Evolutionary conservation across 768 basidiomycete species (phyloP).

Genomic region (Podaxis sp.): DNA sequence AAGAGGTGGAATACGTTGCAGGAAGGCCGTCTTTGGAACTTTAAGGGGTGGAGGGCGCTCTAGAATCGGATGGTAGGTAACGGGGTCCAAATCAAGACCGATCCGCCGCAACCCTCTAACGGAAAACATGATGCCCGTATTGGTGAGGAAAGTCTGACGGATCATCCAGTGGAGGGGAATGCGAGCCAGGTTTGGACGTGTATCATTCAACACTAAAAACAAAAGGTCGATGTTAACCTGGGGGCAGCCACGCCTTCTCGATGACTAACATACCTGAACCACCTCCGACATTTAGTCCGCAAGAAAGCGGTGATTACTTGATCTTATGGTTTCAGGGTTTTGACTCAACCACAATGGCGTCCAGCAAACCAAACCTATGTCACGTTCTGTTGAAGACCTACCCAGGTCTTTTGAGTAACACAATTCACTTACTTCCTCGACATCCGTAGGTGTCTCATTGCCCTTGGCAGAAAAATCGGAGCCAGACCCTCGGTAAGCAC

Average conservation of each 20-base stretch:
- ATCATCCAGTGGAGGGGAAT: constrained; percentile 70
- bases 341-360: constrained; percentile 44
- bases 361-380: constrained; percentile 36
- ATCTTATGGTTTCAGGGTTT: background rate
- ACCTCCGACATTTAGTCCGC: constrained; percentile 51
- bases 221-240: background rate
- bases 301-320: background rate
- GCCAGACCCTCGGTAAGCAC: too few relatives aligned
- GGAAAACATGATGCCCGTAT: constrained; percentile 63
- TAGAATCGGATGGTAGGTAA: constrained; percentile 36
- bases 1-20: constrained; percentile 22
- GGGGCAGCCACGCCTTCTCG: background rate
- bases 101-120: constrained; percentile 38
- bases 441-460: too few relatives aligned
- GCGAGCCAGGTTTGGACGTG: constrained; percentile 42
- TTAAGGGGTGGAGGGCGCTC: constrained; percentile 31
- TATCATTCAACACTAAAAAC: constrained; percentile 36
- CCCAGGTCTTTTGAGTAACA: too few relatives aligned
- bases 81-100: constrained; percentile 37
- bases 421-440: too few relatives aligned
- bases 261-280: constrained; percentile 35
- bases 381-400: too few relatives aligned
- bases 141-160: constrained; percentile 57
- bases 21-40: constrained; percentile 16
- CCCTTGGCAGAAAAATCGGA: too few relatives aligned